These are phyloP conservation scores for Alternaria consortialis DNA, from an alignment of 2,329 filamentous ascomycete species.

Conservation along the genomic window DNA sequence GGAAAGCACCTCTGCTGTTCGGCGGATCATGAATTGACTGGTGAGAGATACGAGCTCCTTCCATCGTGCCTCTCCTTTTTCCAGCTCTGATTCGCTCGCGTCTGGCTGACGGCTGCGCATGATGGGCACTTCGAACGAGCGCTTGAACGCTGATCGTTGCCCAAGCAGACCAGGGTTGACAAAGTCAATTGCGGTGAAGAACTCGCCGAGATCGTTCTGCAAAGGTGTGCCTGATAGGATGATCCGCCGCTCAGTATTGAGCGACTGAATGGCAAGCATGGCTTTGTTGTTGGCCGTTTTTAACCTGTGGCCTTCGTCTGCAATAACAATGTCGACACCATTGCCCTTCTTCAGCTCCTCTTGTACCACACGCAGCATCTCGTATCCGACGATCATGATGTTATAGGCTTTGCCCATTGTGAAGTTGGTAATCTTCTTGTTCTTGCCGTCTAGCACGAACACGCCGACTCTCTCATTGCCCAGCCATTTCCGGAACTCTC, in stretches of 20 bases:
- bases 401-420: slow-evolving; percentile 73
- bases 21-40: slow-evolving; percentile 70
- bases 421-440: slow-evolving; percentile 71
- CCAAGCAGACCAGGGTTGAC: slow-evolving; percentile 73
- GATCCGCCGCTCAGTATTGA: slow-evolving; percentile 68
- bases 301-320: slow-evolving; percentile 73
- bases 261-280: slow-evolving; percentile 69
- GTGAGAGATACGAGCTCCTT: slow-evolving; percentile 69
- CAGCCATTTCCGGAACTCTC: slow-evolving; percentile 78
- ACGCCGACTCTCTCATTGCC: slow-evolving; percentile 75
- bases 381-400: slow-evolving; percentile 78
- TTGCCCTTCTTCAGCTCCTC: slow-evolving; percentile 69
- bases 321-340: slow-evolving; percentile 74
- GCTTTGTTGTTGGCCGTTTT: slow-evolving; percentile 76
- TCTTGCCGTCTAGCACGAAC: slow-evolving; percentile 67
- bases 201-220: slow-evolving; percentile 73
- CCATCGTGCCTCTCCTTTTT: slow-evolving; percentile 69
- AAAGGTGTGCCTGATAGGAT: slow-evolving; percentile 74
- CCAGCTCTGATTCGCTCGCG: slow-evolving; percentile 67
- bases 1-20: slow-evolving; percentile 71
- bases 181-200: slow-evolving; percentile 73
- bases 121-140: slow-evolving; percentile 71
- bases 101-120: slow-evolving; percentile 70
- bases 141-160: slow-evolving; percentile 69
- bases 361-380: slow-evolving; percentile 71